phyloP scores from a whole-genome alignment of 306 rosid species.

The Carpinus fangiana region DNA sequence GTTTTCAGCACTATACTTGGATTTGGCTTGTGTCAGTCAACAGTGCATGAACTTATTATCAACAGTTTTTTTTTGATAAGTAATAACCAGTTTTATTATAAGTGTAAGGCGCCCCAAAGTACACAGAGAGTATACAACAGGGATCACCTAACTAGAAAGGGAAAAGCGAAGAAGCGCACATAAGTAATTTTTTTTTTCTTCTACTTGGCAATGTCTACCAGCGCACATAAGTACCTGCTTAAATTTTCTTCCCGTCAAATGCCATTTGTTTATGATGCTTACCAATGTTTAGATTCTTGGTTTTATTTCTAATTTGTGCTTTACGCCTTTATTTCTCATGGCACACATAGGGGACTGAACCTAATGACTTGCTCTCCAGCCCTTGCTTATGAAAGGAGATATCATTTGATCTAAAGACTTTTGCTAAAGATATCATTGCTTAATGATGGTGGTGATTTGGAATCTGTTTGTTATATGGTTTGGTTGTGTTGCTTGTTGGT shows the following conservation, averaged over 20 bases:
- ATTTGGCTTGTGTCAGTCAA: background rate
- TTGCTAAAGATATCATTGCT: background rate
- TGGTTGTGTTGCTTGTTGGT: background rate
- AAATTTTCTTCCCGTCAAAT: background rate
- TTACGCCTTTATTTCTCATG: background rate
- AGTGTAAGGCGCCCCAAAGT: too few relatives aligned
- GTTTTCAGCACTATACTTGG: conserved; percentile 1
- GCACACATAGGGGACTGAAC: background rate
- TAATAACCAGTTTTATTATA: too few relatives aligned
- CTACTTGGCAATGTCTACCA: background rate
- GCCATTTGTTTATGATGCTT: background rate
- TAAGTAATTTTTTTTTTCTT: too few relatives aligned
- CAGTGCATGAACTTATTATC: background rate
- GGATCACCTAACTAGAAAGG: too few relatives aligned
- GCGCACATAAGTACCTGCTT: background rate
- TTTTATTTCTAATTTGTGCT: too few relatives aligned
- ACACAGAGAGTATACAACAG: too few relatives aligned
- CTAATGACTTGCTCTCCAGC: background rate
- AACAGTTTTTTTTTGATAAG: background rate
- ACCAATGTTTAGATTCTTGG: background rate
- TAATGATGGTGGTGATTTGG: background rate
- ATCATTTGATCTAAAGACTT: background rate
- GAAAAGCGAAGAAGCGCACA: too few relatives aligned
- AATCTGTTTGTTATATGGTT: background rate
- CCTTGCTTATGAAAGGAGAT: background rate